Percentiles rank a stretch among this genome's conserved stretches.
Evolutionary conservation across 805 yeast species (phyloP).

Genomic region (Peterozyma xylosa): DNA sequence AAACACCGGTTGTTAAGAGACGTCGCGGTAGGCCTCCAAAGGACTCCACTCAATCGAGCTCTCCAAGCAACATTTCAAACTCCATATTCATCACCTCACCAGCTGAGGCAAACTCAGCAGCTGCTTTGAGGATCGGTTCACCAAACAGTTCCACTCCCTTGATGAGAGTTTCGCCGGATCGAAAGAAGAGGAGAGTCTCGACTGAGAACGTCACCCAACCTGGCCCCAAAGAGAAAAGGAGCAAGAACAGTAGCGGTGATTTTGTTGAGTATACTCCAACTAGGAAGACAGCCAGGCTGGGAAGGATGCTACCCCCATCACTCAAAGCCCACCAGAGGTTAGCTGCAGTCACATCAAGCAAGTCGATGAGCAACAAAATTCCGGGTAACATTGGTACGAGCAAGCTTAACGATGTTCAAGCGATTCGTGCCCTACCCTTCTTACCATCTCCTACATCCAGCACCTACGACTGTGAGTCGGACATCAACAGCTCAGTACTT

Average conservation of each 20-base stretch:
- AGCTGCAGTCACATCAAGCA: slow-evolving; percentile 2
- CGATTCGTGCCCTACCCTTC: no score
- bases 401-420: no score
- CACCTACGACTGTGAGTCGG: no score
- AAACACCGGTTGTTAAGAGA: slow-evolving; percentile 6
- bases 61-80: slow-evolving; percentile 1
- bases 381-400: no score
- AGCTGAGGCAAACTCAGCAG: slow-evolving; percentile 11
- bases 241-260: not conserved
- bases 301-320: slow-evolving; percentile 3
- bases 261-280: slow-evolving; percentile 5
- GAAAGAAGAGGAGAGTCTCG: slow-evolving; percentile 1
- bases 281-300: not conserved
- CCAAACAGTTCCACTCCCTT: slow-evolving; percentile 14
- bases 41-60: slow-evolving; percentile 5
- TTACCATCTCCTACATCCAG: no score
- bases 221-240: slow-evolving; percentile 3
- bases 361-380: not conserved
- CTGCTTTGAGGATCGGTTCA: slow-evolving; percentile 10
- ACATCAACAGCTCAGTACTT: not conserved
- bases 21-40: slow-evolving; percentile 11
- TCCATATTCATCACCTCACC: slow-evolving; percentile 7
- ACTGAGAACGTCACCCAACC: not conserved
- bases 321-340: slow-evolving; percentile 6
- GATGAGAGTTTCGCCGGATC: slow-evolving; percentile 16